Base-by-base conservation (phyloP, 176 grass and related monocot species). In the Aegilops longissima region DNA sequence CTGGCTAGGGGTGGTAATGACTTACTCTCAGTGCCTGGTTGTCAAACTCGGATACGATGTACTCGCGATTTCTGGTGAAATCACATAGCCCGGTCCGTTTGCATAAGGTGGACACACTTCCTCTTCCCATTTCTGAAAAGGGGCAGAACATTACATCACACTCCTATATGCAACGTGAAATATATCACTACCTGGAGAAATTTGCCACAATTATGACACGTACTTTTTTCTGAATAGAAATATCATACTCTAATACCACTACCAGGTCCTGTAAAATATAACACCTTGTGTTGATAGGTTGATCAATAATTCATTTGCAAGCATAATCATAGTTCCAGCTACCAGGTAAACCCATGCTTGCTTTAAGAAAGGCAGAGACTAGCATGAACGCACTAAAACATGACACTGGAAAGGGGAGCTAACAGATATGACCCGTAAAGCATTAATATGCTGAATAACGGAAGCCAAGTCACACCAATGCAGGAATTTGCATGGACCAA, bases 21-120 rank as follows among this genome's bases (percentile, higher is more conserved):
- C 27, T 27, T 27, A 27, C 27, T 27, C 27, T 27, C 27, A 27
- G 27, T 27, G 27, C 27, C 27, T 27, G 27, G 27, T 27, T 27
- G 27, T 27, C 27, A 27, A 27, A 27, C 27, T 27, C 27, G 27
- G 27, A 27, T 27, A 27, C 27, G 27, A 27, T 27, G 27, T 27
- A 27, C 27, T 27, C 27, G 27, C 27, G 27, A 95, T 95, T 66
- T 92, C 83, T n/a, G 82, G 86, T 82, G 93, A 95, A 78, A 95
- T 92, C 17, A 92, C 73, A 17, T 95, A 95, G 34, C 93, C 90
- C 29, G 90, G 90, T 24, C 90, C 93, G 30, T 95, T 95, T 70
- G 93, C 93, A 69, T 95, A 92, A 51, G 90, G 85, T 71, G 90
- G 93, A 69, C 92, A 92, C 9, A 92, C 78, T 51, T 90, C 93